Percentiles rank a stretch among this genome's conserved stretches.
Evolutionary conservation across 306 rosid species (phyloP).

Genomic region (Prunus mume): DNA sequence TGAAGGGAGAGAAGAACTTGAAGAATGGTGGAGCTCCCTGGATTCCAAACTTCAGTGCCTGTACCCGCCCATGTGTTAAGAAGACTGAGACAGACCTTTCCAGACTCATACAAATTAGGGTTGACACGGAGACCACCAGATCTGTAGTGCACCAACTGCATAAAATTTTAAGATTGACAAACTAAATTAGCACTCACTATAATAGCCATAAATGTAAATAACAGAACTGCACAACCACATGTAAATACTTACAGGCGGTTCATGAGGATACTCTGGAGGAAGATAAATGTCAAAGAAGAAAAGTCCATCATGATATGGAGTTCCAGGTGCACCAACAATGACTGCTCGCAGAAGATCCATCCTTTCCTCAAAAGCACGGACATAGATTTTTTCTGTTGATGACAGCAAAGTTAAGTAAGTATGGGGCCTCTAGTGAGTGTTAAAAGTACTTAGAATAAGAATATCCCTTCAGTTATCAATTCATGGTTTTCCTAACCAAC

Average conservation of each 20-base stretch:
- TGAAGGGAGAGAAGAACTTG: constrained; percentile 97
- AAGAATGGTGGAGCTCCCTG: constrained; percentile 71
- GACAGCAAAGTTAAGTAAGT: constrained; percentile 12
- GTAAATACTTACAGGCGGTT: constrained; percentile 80
- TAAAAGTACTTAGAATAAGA: constrained; percentile 6
- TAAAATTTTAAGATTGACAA: constrained; percentile 26
- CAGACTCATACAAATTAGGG: constrained; percentile 92
- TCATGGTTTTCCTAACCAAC: too few relatives aligned
- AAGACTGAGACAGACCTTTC: constrained; percentile 92
- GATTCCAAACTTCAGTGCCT: constrained; percentile 80
- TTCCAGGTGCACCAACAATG: constrained; percentile 89
- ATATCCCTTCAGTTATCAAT: not conserved
- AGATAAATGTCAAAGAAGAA: constrained; percentile 86
- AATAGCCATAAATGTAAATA: constrained; percentile 6
- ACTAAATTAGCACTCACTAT: not conserved
- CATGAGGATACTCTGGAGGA: constrained; percentile 79
- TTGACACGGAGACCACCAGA: constrained; percentile 88
- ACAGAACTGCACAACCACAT: constrained; percentile 15
- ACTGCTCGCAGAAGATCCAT: constrained; percentile 89
- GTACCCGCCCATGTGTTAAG: constrained; percentile 88
- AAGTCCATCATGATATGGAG: constrained; percentile 92
- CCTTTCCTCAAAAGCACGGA: constrained; percentile 81
- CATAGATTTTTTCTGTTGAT: constrained; percentile 72
- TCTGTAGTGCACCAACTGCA: constrained; percentile 81
- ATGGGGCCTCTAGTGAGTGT: constrained; percentile 5